phyloP scores from a whole-genome alignment of 129 eudicot species.

The Oenanthe sinensis region DNA sequence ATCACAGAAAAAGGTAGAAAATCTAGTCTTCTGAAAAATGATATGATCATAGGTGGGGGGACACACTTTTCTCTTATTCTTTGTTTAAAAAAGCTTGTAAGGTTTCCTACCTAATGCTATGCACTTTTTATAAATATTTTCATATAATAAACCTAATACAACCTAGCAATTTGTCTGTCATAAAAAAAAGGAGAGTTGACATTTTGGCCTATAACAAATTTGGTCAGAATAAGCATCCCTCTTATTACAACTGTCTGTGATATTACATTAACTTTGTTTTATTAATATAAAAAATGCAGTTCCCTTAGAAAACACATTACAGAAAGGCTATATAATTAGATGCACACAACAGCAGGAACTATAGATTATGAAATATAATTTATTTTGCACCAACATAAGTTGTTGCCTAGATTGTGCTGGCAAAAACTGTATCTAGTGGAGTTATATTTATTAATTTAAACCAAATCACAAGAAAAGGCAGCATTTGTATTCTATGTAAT shows the following conservation, averaged over 20 bases:
- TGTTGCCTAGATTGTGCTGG: slow-evolving; percentile 1
- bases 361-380: neutral
- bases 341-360: neutral
- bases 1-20: neutral
- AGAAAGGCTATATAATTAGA: neutral
- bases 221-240: neutral
- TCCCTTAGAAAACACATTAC: neutral
- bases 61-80: neutral
- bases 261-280: neutral
- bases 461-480: neutral
- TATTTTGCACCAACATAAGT: neutral
- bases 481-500: neutral
- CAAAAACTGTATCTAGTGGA: neutral
- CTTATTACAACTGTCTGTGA: neutral
- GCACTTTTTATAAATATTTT: neutral
- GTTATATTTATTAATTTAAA: neutral
- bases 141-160: neutral
- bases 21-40: neutral
- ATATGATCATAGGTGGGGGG: neutral
- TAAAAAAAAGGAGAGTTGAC: slow-evolving; percentile 9
- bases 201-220: neutral
- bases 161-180: neutral
- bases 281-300: neutral
- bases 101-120: neutral
- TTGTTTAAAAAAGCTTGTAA: neutral